Base-by-base conservation (phyloP, 2,329 filamentous ascomycete species). In the Microcyclospora pomicola region DNA sequence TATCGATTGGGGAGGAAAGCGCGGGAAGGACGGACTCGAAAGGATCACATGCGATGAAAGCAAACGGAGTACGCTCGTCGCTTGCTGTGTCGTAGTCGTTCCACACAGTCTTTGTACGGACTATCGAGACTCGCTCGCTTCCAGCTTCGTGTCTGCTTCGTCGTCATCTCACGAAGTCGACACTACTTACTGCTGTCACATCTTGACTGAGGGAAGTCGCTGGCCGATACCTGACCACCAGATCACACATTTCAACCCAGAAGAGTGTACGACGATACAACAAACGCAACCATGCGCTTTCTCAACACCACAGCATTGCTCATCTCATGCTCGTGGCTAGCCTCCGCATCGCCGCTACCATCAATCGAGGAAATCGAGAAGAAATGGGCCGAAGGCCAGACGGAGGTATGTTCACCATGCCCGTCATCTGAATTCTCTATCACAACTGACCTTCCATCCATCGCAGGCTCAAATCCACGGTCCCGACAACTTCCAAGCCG, bases 341-440 rank as follows among this genome's bases (percentile, higher is more conserved):
- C 19, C 36, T 9, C 29, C 10, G 39, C 36, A 27, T 38, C 19
- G 14, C 48, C 37, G 40, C 19, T 49, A 28, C 41, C 47, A 16
- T 34, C 42, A 9, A 28, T 52, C 37, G 33, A 44, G 31, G 51
- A 53, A 9, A 49, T 55, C 27, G 49, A 55, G 42, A 38, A 42
- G 14, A 41, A 49, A 13, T 55, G 51, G 52, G 43, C 44, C 9
- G 38, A 43, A 14, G 52, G 51, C 16, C 36, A 50, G 31, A 45
- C 48, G 36, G 52, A 55, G 36, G 51, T 55, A 50, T 35, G 46
- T 44, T 10, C n/a, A 33, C 29, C 12, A 28, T 32, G 15, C 12
- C 5, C 15, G n/a, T 4, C 15, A 10, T 34, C 15, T 6, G 5
- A 3, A 5, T n/a, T 16, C 15, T 12, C 5, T 6, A 34, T 7